Conservation (phyloP, 768 basidiomycete species). For the Amanita pseudoporphyria region DNA sequence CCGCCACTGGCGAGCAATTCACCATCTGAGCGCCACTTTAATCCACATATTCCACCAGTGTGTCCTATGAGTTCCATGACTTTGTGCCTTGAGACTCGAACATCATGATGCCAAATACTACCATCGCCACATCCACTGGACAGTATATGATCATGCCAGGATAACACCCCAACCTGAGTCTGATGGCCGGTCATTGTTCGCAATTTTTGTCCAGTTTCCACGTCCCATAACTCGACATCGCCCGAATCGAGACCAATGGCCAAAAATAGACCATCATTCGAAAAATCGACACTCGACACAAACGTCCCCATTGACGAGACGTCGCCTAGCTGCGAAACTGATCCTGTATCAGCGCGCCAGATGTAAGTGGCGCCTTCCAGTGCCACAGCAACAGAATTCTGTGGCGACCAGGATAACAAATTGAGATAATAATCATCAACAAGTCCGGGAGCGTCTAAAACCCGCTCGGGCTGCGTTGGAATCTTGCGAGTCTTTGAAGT, state of each 20-base stretch:
- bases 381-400: conserved; percentile 85
- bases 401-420: conserved; percentile 79
- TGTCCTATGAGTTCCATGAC: conserved; percentile 88
- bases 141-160: conserved; percentile 83
- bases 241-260: conserved; percentile 76
- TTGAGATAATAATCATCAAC: conserved; percentile 97
- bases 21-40: conserved; percentile 84
- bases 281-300: conserved; percentile 71
- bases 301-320: conserved; percentile 61
- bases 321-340: conserved; percentile 70
- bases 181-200: conserved; percentile 89
- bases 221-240: conserved; percentile 93
- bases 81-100: conserved; percentile 78
- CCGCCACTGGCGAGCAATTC: conserved; percentile 91
- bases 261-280: conserved; percentile 71
- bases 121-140: conserved; percentile 89
- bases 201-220: conserved; percentile 65
- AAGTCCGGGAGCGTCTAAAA: conserved; percentile 90
- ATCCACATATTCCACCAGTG: conserved; percentile 85
- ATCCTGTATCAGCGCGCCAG: conserved; percentile 88
- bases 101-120: conserved; percentile 95
- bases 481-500: conserved; percentile 76
- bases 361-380: conserved; percentile 83
- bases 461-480: conserved; percentile 81
- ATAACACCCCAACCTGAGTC: conserved; percentile 73